Conservation (phyloP, 441 rosid species). For the Gossypium davidsonii region DNA sequence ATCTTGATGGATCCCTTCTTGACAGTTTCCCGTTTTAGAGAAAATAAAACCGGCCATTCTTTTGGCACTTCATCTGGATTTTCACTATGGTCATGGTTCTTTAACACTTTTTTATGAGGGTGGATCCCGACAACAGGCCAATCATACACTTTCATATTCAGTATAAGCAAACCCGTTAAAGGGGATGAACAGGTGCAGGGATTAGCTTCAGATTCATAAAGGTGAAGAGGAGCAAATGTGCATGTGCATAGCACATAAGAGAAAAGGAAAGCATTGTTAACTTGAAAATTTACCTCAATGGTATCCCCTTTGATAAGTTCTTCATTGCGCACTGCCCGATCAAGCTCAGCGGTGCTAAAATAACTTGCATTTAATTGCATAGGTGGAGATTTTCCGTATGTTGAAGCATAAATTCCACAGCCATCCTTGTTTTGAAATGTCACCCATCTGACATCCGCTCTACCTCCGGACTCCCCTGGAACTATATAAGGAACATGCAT, state of each 20-base stretch:
- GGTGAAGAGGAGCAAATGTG: background rate
- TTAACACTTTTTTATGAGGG: no score
- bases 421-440: constrained; percentile 68
- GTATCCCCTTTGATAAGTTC: constrained; percentile 60
- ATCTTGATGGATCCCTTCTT: no score
- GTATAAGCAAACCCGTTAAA: background rate
- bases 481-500: constrained; percentile 94
- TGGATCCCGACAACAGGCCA: background rate
- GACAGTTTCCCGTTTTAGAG: no score
- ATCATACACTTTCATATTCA: background rate
- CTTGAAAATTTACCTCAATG: constrained; percentile 56
- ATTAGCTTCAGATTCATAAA: background rate
- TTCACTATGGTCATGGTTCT: no score
- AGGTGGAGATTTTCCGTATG: constrained; percentile 65
- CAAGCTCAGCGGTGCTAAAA: constrained; percentile 59
- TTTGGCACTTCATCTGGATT: background rate
- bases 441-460: constrained; percentile 94
- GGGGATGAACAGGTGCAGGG: background rate
- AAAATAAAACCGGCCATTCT: background rate
- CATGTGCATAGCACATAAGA: no score
- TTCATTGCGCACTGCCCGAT: constrained; percentile 68
- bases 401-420: constrained; percentile 75
- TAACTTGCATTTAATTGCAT: constrained; percentile 95
- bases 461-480: constrained; percentile 83
- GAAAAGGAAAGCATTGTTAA: background rate